Evolutionary conservation across 2,329 filamentous ascomycete genomes (phyloP).

Genomic region (Diaporthe australafricana): DNA sequence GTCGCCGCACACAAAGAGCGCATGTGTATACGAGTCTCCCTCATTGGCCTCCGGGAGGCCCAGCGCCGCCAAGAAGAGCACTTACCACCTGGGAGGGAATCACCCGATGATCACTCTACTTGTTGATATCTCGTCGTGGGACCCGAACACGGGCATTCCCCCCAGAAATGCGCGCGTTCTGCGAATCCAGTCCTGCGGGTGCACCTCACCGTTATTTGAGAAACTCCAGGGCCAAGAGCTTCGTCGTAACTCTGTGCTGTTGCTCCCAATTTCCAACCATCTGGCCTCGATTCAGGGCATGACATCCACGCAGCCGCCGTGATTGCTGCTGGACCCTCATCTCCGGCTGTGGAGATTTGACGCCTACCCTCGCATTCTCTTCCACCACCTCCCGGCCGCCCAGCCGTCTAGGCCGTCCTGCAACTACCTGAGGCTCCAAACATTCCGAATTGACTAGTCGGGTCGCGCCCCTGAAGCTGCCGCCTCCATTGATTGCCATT

Average conservation of each 20-base stretch:
- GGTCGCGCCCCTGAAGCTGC: slow-evolving; percentile 19
- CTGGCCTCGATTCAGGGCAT: slow-evolving; percentile 21
- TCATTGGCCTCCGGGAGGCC: slow-evolving; percentile 12
- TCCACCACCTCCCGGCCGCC: not conserved
- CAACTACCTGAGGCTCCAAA: slow-evolving; percentile 2
- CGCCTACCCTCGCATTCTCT: slow-evolving; percentile 2
- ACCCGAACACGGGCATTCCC: not conserved
- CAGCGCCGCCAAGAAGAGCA: slow-evolving; percentile 6
- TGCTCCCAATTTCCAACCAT: slow-evolving; percentile 20
- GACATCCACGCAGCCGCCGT: slow-evolving; percentile 27
- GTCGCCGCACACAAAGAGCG: not conserved
- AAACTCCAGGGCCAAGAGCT: slow-evolving; percentile 20
- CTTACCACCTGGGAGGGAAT: slow-evolving; percentile 13
- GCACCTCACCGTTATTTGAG: slow-evolving; percentile 19
- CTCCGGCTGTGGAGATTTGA: slow-evolving; percentile 35
- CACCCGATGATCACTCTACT: slow-evolving; percentile 26
- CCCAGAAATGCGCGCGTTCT: not conserved
- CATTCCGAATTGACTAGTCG: slow-evolving; percentile 9
- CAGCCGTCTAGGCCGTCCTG: slow-evolving; percentile 13
- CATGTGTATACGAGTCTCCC: not conserved
- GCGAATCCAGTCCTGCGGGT: slow-evolving; percentile 7
- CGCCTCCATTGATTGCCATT: slow-evolving; percentile 28
- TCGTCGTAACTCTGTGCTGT: slow-evolving; percentile 10
- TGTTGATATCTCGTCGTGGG: slow-evolving; percentile 6
- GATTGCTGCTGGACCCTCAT: slow-evolving; percentile 34